Conservation (phyloP, 1,284 basidiomycete genomes). For the Inonotus obliquus region DNA sequence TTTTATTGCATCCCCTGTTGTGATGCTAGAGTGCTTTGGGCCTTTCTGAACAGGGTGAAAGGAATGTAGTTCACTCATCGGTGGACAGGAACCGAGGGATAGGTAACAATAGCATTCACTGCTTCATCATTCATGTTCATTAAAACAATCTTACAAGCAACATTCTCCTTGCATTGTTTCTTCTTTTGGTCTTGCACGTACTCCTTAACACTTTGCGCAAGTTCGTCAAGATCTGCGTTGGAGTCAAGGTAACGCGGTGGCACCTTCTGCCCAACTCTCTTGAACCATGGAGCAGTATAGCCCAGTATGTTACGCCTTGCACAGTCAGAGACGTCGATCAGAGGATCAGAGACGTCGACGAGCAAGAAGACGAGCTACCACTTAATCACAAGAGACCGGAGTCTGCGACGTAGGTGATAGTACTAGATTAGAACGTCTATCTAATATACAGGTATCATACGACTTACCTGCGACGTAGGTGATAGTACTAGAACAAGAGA, state of each 20-base stretch:
- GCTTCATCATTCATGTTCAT: background rate
- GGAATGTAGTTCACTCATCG: background rate
- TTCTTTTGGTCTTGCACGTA: background rate
- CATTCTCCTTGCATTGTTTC: background rate
- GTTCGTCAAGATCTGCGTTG: background rate
- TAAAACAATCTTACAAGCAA: background rate
- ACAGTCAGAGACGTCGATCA: no score
- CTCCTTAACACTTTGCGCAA: background rate
- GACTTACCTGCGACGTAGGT: no score
- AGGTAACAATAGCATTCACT: background rate
- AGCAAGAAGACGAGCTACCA: no score
- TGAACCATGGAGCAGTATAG: background rate
- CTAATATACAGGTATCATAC: no score
- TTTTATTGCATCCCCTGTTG: background rate
- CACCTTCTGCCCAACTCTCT: background rate
- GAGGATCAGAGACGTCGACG: no score
- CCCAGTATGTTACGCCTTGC: no score
- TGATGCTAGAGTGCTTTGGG: background rate
- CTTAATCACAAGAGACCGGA: no score
- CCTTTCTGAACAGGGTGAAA: background rate
- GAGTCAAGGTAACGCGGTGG: background rate
- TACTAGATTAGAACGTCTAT: no score
- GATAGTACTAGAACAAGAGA: no score
- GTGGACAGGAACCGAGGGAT: no score
- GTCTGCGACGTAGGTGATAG: no score